Conservation (phyloP, 179 eudicot species). For the Patellifolia procumbens region DNA sequence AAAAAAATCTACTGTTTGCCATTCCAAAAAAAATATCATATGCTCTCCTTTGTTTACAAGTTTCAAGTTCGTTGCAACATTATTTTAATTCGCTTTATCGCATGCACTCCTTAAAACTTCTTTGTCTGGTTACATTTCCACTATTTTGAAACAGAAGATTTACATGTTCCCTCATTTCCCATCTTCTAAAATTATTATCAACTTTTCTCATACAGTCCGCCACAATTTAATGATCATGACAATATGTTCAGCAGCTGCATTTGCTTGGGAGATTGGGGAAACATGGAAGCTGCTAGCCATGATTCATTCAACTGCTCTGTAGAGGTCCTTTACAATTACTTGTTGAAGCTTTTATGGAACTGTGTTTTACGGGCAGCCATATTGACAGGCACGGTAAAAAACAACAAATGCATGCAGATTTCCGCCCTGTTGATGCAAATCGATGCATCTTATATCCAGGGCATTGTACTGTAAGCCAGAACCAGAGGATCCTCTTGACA, state of each 20-base stretch:
- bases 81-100: no score
- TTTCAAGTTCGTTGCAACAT: no score
- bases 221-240: not conserved
- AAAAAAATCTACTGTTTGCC: no score
- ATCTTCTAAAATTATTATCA: no score
- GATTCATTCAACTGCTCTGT: not conserved
- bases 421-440: conserved; percentile 20
- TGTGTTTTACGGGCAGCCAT: conserved; percentile 5
- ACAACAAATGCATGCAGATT: conserved; percentile 14
- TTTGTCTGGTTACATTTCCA: no score
- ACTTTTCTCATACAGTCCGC: no score
- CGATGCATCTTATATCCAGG: not conserved
- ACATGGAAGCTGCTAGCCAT: not conserved
- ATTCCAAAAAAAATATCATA: no score
- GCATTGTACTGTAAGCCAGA: conserved; percentile 3
- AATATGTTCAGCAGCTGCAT: conserved; percentile 18
- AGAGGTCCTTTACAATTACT: not conserved
- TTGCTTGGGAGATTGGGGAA: conserved; percentile 12
- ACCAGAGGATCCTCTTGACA: not conserved
- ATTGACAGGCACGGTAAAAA: conserved; percentile 8
- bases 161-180: no score
- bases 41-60: not conserved
- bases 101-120: no score
- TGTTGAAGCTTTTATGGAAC: conserved; percentile 9
- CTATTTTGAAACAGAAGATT: no score